Conservation (phyloP, 192 early-diverging fungal genomes). For the Backusella luteola region DNA sequence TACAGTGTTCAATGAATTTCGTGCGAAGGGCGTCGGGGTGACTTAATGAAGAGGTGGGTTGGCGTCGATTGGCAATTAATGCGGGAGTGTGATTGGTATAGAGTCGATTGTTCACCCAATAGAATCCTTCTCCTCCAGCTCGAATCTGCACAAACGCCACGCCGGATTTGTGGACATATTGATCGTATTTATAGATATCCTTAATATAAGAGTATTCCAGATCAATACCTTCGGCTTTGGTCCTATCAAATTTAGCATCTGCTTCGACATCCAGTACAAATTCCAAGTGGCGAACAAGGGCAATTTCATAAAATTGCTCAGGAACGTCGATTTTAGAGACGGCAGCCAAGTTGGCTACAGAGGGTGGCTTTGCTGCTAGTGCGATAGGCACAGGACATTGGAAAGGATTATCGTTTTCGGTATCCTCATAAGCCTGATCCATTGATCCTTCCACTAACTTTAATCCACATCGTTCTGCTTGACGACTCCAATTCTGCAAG, state of each 20-base stretch:
- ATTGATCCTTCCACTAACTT: constrained; percentile 88
- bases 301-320: constrained; percentile 71
- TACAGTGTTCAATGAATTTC: constrained; percentile 63
- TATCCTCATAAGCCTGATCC: constrained; percentile 60
- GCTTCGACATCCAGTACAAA: constrained; percentile 96
- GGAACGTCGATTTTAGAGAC: constrained; percentile 45
- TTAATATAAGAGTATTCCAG: constrained; percentile 60
- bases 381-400: constrained; percentile 71
- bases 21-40: constrained; percentile 59
- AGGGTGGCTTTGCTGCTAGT: constrained; percentile 62
- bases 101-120: constrained; percentile 88
- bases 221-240: constrained; percentile 39
- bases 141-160: constrained; percentile 92
- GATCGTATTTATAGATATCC: constrained; percentile 73
- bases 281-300: constrained; percentile 72
- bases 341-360: constrained; percentile 38
- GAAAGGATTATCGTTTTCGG: constrained; percentile 88
- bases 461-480: constrained; percentile 84
- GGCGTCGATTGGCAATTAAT: constrained; percentile 36
- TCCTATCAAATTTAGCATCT: constrained; percentile 66
- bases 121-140: constrained; percentile 65
- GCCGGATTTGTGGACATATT: constrained; percentile 89
- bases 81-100: constrained; percentile 56
- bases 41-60: constrained; percentile 27
- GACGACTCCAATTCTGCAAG: constrained; percentile 73